phyloP scores from a whole-genome alignment of 805 yeast genomes.

The Barnettozyma sucrosica region DNA sequence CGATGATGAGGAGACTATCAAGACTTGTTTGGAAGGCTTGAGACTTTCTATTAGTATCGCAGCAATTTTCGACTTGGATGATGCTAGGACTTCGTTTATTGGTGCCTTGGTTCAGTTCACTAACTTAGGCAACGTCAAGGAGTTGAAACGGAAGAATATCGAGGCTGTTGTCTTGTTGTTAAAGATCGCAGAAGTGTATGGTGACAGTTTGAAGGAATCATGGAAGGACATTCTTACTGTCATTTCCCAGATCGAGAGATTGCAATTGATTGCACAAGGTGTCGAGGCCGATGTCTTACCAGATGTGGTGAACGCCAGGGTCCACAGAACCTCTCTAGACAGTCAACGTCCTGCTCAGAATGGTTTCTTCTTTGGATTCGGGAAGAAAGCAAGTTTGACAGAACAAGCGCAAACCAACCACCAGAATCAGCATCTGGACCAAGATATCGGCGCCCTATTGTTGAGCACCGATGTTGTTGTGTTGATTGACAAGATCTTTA shows the following conservation, averaged over 20 bases:
- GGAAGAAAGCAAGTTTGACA: slow-evolving; percentile 48
- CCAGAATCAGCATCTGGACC: slow-evolving; percentile 61
- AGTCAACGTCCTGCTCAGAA: slow-evolving; percentile 36
- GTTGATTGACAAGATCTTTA: slow-evolving; percentile 80
- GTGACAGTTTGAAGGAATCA: slow-evolving; percentile 63
- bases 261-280: slow-evolving; percentile 84
- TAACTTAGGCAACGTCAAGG: slow-evolving; percentile 71
- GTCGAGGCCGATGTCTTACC: slow-evolving; percentile 80
- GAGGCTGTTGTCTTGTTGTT: slow-evolving; percentile 71
- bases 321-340: slow-evolving; percentile 44
- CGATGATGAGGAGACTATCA: slow-evolving; percentile 66
- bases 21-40: slow-evolving; percentile 77
- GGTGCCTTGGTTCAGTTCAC: slow-evolving; percentile 87
- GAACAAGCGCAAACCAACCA: slow-evolving; percentile 68
- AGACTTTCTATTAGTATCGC: slow-evolving; percentile 77
- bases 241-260: slow-evolving; percentile 85
- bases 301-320: slow-evolving; percentile 72
- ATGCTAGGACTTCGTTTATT: slow-evolving; percentile 84
- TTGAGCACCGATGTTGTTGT: slow-evolving; percentile 67
- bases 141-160: slow-evolving; percentile 72
- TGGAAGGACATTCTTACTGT: slow-evolving; percentile 83
- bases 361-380: slow-evolving; percentile 53
- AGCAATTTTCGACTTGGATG: slow-evolving; percentile 73
- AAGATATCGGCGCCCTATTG: slow-evolving; percentile 50
- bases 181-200: slow-evolving; percentile 73